Base-by-base conservation (phyloP, 495 filamentous ascomycete species). In the Aspergillus panamensis region DNA sequence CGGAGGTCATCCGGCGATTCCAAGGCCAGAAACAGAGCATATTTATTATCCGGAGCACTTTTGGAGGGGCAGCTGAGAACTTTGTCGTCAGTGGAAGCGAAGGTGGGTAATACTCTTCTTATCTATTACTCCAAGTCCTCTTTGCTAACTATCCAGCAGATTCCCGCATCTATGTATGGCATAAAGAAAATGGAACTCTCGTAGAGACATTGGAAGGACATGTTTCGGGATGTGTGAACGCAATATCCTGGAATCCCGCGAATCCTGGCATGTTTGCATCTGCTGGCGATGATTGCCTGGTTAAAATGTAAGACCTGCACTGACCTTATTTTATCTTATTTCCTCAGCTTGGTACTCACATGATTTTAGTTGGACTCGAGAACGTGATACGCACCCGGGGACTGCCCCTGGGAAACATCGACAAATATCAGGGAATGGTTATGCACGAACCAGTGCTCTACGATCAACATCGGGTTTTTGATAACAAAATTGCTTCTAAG, bases 21-120 rank as follows among this genome's bases (percentile, higher is more conserved):
- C 71, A 77, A 7, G 91, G 91, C 9, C 86, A 92, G 55, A 81
- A 78, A 53, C 89, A 90, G 60, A 82, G 80, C 21, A 67, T 82
- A 3, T 95, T 77, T 62, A 82, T 95, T 16, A 95, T 98, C 61
- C 76, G 94, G 43, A 89, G 85, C 69, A 74, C 76, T 5, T 92
- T 96, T 73, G 94, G 95, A 6, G 94, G 94, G 14, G 92, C 94
- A 1, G 83, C 86, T 48, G 92, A 97, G 75, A 91, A 86, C 65
- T 94, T 97, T 68, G 84, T 97, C 29, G 80, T 94, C 16, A 90
- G 87, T 67, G 94, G 94, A 20, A 95, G 91, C 66, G 91, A 97
- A 84, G 91, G 93, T 94, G 77, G 66, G 51, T 16, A 8, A 43
- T 53, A 43, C 55, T 10, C 13, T 50, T 7, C 12, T 37, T 13